Base-by-base conservation (phyloP, 257 asterid genomes). In the Verbena officinalis region DNA sequence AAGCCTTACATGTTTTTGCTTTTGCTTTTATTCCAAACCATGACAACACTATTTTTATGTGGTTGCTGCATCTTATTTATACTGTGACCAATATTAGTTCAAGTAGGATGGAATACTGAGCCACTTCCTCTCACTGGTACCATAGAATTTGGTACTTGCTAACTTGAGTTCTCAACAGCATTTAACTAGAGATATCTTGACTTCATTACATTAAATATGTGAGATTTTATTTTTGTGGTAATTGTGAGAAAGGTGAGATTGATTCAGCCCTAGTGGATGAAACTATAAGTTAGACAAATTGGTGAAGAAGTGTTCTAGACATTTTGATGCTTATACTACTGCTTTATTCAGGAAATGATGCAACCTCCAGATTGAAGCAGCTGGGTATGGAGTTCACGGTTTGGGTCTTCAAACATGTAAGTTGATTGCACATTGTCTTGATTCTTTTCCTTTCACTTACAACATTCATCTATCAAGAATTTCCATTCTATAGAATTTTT, bases 391-490 rank as follows among this genome's bases (percentile, higher is more conserved):
- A 93, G 88, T 93, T 93, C 68, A 77, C 95, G 46, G 97, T 93
- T 38, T 93, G 99, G 99, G 99, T 93, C 78, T 93, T 93, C 81
- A 93, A 93, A 82, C 97, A 93, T 81, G 99, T 93, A 78, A 84
- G 97, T 67, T 12, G 46, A 50, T 65, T 49, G 24, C 57, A 39
- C 9, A 42, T 61, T 52, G 44, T 45, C 54, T 31, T 21, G 62
- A 52, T 55, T 58, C 13, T 60, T 55, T 72, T 40, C 44, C 14
- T 65, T 45, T 64, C 51, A 33, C 49, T 51, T 54, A 36, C 49
- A 43, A 30, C 36, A 64, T 52, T 53, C 68, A 27, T 58, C 57
- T 34, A 56, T 59, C 44, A 53, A 16, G 40, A 67, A 30, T 64
- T 44, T 59, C n/a, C 30, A 19, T 44, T 43, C 16, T 12, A 50